Conservation (phyloP, 768 basidiomycete species). For the Trametopsis cervina region DNA sequence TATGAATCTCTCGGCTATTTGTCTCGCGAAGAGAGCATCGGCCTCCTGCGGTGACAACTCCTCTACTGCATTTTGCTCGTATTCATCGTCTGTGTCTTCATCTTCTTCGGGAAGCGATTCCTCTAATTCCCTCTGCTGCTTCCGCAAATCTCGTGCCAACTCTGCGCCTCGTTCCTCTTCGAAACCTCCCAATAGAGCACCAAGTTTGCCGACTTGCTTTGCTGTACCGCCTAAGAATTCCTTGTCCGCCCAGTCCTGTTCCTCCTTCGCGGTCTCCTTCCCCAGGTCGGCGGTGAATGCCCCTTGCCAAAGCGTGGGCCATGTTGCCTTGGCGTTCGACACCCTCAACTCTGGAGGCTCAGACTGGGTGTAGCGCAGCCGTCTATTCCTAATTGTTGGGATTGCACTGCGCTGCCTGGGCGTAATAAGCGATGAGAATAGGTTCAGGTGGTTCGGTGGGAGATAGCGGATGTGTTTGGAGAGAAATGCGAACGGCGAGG, state of each 20-base stretch:
- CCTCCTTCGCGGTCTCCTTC: conserved; percentile 51
- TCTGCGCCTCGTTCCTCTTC: conserved; percentile 76
- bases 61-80: conserved; percentile 32
- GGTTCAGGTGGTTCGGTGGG: conserved; percentile 53
- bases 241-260: conserved; percentile 59
- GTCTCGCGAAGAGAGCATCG: conserved; percentile 46
- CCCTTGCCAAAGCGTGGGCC: conserved; percentile 68
- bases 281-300: conserved; percentile 34
- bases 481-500: conserved; percentile 59
- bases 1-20: conserved; percentile 63
- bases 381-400: conserved; percentile 62
- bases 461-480: conserved; percentile 48
- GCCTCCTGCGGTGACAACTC: conserved; percentile 44
- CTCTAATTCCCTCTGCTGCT: conserved; percentile 31
- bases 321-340: conserved; percentile 42
- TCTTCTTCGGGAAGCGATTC: conserved; percentile 67
- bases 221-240: conserved; percentile 51
- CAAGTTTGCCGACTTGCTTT: conserved; percentile 62
- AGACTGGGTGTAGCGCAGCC: conserved; percentile 52
- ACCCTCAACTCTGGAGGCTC: conserved; percentile 52
- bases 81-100: conserved; percentile 36
- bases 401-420: conserved; percentile 64
- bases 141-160: conserved; percentile 41
- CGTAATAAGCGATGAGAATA: conserved; percentile 36
- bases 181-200: conserved; percentile 56